These are phyloP conservation scores for Phoma sp. DNA, from an alignment of 2,329 filamentous ascomycete species.

Conservation along the genomic window DNA sequence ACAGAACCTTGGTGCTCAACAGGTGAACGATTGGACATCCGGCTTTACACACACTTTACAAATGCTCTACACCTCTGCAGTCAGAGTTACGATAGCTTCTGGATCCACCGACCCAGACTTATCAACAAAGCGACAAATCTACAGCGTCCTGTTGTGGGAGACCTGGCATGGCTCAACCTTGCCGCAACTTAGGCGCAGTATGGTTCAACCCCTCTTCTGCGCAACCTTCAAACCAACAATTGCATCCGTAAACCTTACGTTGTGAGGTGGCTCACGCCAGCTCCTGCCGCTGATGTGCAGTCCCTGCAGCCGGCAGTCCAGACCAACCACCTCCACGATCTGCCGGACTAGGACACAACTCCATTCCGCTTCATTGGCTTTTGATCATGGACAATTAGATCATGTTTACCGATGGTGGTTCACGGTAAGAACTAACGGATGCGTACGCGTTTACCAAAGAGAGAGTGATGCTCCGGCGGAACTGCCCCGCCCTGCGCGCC, in stretches of 20 bases:
- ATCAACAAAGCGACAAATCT: neutral
- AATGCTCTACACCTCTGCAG: neutral
- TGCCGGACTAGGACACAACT: conserved; percentile 3
- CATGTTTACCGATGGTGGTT: neutral
- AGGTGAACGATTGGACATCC: neutral
- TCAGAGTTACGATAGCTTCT: neutral
- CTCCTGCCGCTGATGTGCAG: conserved; percentile 12
- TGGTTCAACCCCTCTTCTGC: neutral
- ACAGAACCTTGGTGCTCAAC: neutral
- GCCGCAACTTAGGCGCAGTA: neutral
- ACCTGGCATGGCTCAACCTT: neutral
- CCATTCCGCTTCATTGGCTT: conserved; percentile 1
- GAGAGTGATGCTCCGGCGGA: no score
- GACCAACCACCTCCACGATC: conserved; percentile 6
- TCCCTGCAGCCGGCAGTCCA: conserved; percentile 16
- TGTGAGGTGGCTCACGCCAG: conserved; percentile 8
- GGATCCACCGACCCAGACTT: neutral
- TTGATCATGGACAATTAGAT: neutral
- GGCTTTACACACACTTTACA: neutral
- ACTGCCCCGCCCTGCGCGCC: neutral
- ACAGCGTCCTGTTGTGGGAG: neutral
- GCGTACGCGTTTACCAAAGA: neutral
- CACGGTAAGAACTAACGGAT: neutral
- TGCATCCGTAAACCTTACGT: conserved; percentile 1
- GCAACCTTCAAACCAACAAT: neutral